These are phyloP conservation scores for Clonostachys rhizophaga DNA, from an alignment of 2,329 filamentous ascomycete species.

Conservation along the genomic window DNA sequence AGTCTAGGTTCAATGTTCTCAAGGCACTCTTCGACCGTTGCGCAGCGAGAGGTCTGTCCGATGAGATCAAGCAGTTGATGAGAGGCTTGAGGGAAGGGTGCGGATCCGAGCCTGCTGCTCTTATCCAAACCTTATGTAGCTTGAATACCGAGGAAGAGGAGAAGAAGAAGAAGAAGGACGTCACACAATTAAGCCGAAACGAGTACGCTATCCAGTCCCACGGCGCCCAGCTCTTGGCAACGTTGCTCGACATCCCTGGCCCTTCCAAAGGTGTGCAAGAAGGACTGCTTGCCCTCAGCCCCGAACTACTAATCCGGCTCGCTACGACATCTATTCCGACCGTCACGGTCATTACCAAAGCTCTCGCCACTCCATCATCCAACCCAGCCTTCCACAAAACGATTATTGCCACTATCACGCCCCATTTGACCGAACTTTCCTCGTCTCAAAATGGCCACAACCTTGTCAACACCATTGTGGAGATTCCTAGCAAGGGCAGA, in stretches of 20 bases:
- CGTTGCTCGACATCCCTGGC: slow-evolving; percentile 73
- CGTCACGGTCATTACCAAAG: slow-evolving; percentile 43
- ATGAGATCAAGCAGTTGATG: slow-evolving; percentile 42
- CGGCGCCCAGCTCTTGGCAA: slow-evolving; percentile 74
- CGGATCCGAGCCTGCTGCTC: slow-evolving; percentile 37
- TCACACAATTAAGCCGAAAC: slow-evolving; percentile 44
- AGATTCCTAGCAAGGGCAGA: slow-evolving; percentile 42
- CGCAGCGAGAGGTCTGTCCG: slow-evolving; percentile 56
- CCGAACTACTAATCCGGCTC: slow-evolving; percentile 55
- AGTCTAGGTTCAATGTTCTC: slow-evolving; percentile 74
- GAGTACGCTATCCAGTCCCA: slow-evolving; percentile 57
- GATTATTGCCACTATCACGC: slow-evolving; percentile 39
- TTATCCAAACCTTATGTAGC: slow-evolving; percentile 45
- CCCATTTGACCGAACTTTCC: slow-evolving; percentile 39
- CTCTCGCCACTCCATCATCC: slow-evolving; percentile 39
- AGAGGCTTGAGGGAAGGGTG: slow-evolving; percentile 43
- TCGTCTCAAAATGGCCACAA: slow-evolving; percentile 45
- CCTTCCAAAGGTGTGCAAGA: slow-evolving; percentile 69
- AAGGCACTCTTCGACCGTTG: slow-evolving; percentile 82
- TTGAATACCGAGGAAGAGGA: slow-evolving; percentile 27
- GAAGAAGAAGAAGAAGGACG: slow-evolving; percentile 26
- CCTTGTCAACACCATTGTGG: slow-evolving; percentile 42
- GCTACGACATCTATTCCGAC: slow-evolving; percentile 50
- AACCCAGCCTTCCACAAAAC: slow-evolving; percentile 52
- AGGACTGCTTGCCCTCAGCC: slow-evolving; percentile 56